Evolutionary conservation across 202 grass and related monocot species (phyloP), one percentile per base, ranked within the genome.

Genomic region (Digitaria exilis): DNA sequence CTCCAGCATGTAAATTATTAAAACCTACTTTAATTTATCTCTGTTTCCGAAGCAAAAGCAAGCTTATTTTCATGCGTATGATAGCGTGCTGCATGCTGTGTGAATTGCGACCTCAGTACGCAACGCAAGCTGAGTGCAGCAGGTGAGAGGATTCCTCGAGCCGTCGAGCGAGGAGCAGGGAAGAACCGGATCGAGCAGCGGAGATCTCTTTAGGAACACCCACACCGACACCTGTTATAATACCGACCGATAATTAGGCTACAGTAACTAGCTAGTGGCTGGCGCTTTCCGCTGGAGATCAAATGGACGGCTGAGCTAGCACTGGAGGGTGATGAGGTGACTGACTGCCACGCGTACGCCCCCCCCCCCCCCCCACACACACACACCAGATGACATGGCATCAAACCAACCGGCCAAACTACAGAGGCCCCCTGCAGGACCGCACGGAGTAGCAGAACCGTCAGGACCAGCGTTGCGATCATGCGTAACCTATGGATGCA

Each of bases 291-390:
- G 61, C 45, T 54, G 7, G 31, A 30, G 15, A 67, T 67, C 77
- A 67, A 80, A 39, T 39, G 50, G 39, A 37, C 15, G 28, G 59
- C 42, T 50, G 19, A 15, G 21, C 13, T 3, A 16, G 17, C 57
- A 17, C 43, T n/a, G 26, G 18, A 49, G 44, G 59, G 43, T 65
- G 75, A 77, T 65, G 75, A 77, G 10, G 75, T 32, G 76, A 65
- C 43, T 35, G 42, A 7, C 57, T 63, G 25, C 8, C 26, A 48
- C 75, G 0, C 9, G 37, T 39, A 39, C 37, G 37, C 7, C 37
- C 37, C 37, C 6, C 37, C 6, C 37, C 7, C 37, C 37, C 37
- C 4, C n/a, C n/a, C n/a, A n/a, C n/a, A n/a, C n/a, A n/a, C 35
- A 34, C 13, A 42, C 34, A 28, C 19, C n/a, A 12, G 43, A 9